Evolutionary conservation across 495 filamentous ascomycete species (phyloP), one percentile per base, ranked within the genome.

Genomic region (Penicillium lividum): DNA sequence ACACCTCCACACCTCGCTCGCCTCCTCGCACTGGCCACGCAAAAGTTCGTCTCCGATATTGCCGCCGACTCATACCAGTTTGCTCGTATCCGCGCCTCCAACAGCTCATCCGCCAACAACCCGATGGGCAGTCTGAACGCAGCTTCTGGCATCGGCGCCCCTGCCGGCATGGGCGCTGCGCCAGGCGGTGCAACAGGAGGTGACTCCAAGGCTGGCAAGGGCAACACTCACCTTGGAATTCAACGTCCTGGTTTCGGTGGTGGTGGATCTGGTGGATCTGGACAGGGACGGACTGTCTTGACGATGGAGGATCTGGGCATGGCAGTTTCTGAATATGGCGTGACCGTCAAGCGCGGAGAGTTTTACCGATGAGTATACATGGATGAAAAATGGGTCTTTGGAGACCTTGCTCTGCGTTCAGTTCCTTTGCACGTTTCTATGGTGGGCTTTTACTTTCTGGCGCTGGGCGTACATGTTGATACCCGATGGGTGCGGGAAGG

Each of bases 261-360:
- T 63, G 94, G 93, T 60, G 94, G 93, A 0, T 89, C 89, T 51
- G 95, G 92, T 27, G 91, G 93, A 0, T 89, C 88, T 43, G 78
- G 77, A 7, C 90, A 94, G 74, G 94, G 93, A 42, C 83, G 93
- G 51, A 97, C 94, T 36, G 94, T 98, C 61, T 76, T 98, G 57
- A 98, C 95, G 6, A 98, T 98, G 94, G 94, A 98, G 77, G 94
- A 98, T 80, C 70, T 98, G 66, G 94, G 94, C 3, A 97, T 96
- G 89, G 94, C 94, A 6, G 94, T 97, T 18, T 88, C 89, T 0
- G 94, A 98, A 77, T 98, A 97, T 76, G 94, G 95, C 0, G 92
- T 98, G 51, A 98, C 95, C 73, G 89, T 97, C 11, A 96, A 93
- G 85, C 79, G 94, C 56, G 93, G 93, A 59, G 94, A 99, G 76